Conservation (phyloP, 2,329 filamentous ascomycete species). For the Akanthomyces dipterigenus region DNA sequence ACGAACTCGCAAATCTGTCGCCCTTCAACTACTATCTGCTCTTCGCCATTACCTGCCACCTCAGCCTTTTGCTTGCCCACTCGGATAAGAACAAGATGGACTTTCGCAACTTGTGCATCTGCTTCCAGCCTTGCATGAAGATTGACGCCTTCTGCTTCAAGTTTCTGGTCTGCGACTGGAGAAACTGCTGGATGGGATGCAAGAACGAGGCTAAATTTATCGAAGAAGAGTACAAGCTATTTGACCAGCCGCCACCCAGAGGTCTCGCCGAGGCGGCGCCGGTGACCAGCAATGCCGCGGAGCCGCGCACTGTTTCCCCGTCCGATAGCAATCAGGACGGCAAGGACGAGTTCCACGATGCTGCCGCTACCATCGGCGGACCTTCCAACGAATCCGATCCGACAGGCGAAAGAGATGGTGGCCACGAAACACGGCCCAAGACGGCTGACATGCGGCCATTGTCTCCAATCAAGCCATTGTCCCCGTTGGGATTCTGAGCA, state of each 20-base stretch:
- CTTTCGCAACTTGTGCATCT: conserved; percentile 90
- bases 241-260: conserved; percentile 50
- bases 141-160: conserved; percentile 94
- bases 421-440: conserved; percentile 28
- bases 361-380: conserved; percentile 26
- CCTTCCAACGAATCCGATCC: conserved; percentile 38
- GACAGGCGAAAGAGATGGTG: conserved; percentile 40
- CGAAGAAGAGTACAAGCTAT: conserved; percentile 58
- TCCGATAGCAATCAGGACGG: conserved; percentile 55
- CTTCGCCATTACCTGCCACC: conserved; percentile 93
- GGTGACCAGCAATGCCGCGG: conserved; percentile 12
- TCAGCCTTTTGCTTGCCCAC: conserved; percentile 84
- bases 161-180: conserved; percentile 91
- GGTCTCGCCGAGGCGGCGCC: conserved; percentile 34
- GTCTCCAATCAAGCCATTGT: conserved; percentile 54
- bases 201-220: conserved; percentile 79
- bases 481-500: conserved; percentile 44
- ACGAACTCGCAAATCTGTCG: conserved; percentile 87
- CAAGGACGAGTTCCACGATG: conserved; percentile 15
- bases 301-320: conserved; percentile 4
- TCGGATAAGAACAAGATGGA: conserved; percentile 98
- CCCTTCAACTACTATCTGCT: conserved; percentile 97
- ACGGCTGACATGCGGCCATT: conserved; percentile 40
- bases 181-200: conserved; percentile 94
- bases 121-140: conserved; percentile 95